Evolutionary conservation across 2,329 filamentous ascomycete species (phyloP), one percentile per base, ranked within the genome.

Genomic region (Venturia effusa): DNA sequence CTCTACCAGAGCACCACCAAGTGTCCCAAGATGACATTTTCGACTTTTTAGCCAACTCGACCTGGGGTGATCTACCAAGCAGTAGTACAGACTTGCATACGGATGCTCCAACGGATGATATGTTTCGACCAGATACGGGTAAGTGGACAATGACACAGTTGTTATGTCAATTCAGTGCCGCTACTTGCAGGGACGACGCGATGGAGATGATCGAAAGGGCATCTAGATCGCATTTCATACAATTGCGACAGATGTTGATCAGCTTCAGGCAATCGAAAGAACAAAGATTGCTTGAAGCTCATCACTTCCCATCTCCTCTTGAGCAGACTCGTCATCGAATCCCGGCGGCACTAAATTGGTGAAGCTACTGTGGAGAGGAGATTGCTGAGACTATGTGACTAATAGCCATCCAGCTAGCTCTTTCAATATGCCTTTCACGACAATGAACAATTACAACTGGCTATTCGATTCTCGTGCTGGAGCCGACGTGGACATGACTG

Each of bases 351-450:
- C n/a, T n/a, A n/a, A n/a, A n/a, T n/a, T n/a, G n/a, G n/a, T n/a
- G n/a, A n/a, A n/a, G n/a, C n/a, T n/a, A n/a, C n/a, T n/a, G n/a
- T n/a, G n/a, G n/a, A n/a, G n/a, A 61, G 51, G 43, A 60, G 43
- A 37, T 61, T 64, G 34, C 59, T 43, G 22, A 45, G 54, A n/a
- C 19, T 27, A 27, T 30, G 64, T 61, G 34, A 34, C 41, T 61
- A 51, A 45, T 17, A 19, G n/a, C 13, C 30, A 30, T 61, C 45
- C 63, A 70, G 83, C 84, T 37, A 84, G 80, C 68, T 85, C 83
- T 0, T 87, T 87, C 70, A 86, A 87, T 63, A 84, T 85, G 74
- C 84, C 84, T 5, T 87, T 84, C 70, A 85, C 84, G 2, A 85
- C 84, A 1, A 83, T 83, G 65, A 77, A 78, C 66, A 84, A 86